Evolutionary conservation across 495 filamentous ascomycete genomes (phyloP).

Genomic region (Penicillium coprophilum): DNA sequence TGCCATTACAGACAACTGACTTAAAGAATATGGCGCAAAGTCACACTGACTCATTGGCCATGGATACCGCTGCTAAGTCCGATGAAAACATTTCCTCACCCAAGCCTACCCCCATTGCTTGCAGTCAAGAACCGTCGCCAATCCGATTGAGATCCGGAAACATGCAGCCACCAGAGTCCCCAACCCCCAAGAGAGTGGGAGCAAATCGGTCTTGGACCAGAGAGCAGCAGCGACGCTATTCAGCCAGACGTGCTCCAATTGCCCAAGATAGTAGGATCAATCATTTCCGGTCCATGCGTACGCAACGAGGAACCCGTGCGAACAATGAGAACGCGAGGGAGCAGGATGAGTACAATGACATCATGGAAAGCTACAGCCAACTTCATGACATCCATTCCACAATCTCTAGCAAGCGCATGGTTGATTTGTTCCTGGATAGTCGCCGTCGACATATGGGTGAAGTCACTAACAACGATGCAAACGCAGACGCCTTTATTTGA

Average conservation of each 20-base stretch:
- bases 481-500: constrained; percentile 35
- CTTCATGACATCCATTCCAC: constrained; percentile 27
- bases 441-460: constrained; percentile 46
- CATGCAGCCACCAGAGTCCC: constrained; percentile 30
- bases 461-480: constrained; percentile 17
- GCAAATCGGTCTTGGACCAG: constrained; percentile 28
- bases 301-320: constrained; percentile 22
- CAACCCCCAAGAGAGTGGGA: constrained; percentile 29
- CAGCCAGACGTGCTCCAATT: constrained; percentile 34
- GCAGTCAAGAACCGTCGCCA: constrained; percentile 17
- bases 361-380: constrained; percentile 24
- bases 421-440: constrained; percentile 59
- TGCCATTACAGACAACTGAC: constrained; percentile 22
- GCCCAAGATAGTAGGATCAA: constrained; percentile 25
- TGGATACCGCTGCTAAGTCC: not conserved
- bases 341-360: constrained; percentile 26
- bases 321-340: constrained; percentile 37
- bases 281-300: constrained; percentile 35
- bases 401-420: constrained; percentile 57
- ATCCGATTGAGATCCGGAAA: constrained; percentile 31
- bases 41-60: not conserved
- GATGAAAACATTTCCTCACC: constrained; percentile 10
- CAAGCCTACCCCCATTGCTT: not conserved
- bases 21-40: not conserved
- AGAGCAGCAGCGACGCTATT: constrained; percentile 37